Percentiles rank a stretch among this genome's conserved stretches.
Conservation (phyloP, 306 rosid genomes). For the Echinosophora koreensis region DNA sequence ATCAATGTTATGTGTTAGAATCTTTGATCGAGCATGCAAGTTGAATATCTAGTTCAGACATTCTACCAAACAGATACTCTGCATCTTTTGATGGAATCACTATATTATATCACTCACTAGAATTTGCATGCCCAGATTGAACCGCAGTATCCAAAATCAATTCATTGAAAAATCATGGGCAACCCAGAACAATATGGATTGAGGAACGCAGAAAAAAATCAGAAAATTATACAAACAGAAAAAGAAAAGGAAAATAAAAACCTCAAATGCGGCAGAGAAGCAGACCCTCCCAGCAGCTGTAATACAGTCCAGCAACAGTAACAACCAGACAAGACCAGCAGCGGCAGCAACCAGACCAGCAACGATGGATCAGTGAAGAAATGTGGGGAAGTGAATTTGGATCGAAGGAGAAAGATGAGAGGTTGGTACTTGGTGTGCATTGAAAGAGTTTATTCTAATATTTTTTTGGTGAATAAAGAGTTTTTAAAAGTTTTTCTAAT, state of each 20-base stretch:
- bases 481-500: no score
- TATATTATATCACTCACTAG: not conserved
- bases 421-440: no score
- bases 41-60: not conserved
- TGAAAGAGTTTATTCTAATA: no score
- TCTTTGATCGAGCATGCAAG: constrained; percentile 11
- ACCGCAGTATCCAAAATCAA: constrained; percentile 2
- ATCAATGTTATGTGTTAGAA: not conserved
- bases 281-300: no score
- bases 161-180: not conserved
- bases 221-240: not conserved
- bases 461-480: no score
- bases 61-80: not conserved
- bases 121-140: not conserved
- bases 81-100: not conserved
- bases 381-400: no score
- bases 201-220: not conserved
- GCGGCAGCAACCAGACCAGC: no score
- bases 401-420: no score
- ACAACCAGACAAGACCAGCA: no score
- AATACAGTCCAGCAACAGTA: no score
- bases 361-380: no score
- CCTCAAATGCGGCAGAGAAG: not conserved
- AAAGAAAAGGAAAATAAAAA: not conserved
- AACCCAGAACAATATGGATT: not conserved